These are phyloP conservation scores for Neophaeococcomyces mojaviensis DNA, from an alignment of 2,329 filamentous ascomycete genomes.

Conservation along the genomic window DNA sequence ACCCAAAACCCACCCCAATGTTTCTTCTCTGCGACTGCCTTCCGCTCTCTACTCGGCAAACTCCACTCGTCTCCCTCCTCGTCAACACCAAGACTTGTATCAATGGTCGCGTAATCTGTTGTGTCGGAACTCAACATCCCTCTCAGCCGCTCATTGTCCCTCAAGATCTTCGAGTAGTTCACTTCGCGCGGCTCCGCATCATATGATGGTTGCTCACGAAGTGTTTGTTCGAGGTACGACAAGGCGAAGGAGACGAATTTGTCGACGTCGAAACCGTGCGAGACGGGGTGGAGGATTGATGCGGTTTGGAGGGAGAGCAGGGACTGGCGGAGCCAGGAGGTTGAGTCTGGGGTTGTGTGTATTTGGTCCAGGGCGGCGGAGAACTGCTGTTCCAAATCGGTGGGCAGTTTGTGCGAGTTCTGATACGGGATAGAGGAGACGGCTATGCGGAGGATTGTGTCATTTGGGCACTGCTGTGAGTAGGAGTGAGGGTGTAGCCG, in stretches of 20 bases:
- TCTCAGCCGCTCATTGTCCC: not conserved
- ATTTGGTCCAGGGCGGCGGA: not conserved
- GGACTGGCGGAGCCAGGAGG: not conserved
- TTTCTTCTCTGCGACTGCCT: no score
- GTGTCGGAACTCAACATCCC: not conserved
- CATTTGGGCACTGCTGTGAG: not conserved
- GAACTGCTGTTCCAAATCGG: not conserved
- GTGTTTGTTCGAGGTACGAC: not conserved
- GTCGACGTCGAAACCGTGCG: not conserved
- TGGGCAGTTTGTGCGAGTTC: not conserved
- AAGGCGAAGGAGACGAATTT: constrained; percentile 1
- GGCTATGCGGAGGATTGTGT: not conserved
- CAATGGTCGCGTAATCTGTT: not conserved
- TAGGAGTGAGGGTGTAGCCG: not conserved
- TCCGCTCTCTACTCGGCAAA: no score
- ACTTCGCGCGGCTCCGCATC: not conserved
- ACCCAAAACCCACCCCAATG: no score
- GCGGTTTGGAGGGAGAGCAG: not conserved
- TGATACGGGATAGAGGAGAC: not conserved
- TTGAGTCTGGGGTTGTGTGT: not conserved
- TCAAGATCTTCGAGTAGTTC: not conserved
- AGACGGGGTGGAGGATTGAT: not conserved
- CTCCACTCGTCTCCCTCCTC: no score
- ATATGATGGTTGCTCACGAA: not conserved
- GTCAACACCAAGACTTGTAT: no score